Evolutionary conservation across 2,329 filamentous ascomycete species (phyloP).

Genomic region (Trichophyton equinum): DNA sequence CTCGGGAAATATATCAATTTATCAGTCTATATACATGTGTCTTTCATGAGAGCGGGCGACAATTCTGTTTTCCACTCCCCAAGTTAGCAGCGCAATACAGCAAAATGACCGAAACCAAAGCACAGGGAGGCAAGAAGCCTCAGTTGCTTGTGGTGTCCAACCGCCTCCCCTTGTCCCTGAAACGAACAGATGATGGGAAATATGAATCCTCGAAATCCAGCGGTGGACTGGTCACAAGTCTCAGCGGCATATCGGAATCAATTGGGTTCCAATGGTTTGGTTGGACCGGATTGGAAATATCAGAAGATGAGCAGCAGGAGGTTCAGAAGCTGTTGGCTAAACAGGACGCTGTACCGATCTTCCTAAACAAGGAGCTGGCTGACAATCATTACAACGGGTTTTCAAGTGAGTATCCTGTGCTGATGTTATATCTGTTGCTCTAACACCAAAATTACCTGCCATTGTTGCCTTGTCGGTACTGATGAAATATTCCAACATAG

Average conservation of each 20-base stretch:
- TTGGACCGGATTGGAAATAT: conserved; percentile 82
- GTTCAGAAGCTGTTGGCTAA: conserved; percentile 63
- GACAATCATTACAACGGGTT: conserved; percentile 95
- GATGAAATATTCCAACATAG: conserved; percentile 32
- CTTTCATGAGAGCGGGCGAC: background rate
- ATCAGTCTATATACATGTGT: too few relatives aligned
- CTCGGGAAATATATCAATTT: background rate
- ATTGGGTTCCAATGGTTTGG: conserved; percentile 93
- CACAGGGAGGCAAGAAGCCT: background rate
- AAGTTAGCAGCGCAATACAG: background rate
- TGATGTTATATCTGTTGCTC: background rate
- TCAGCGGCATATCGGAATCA: conserved; percentile 76
- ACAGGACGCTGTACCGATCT: conserved; percentile 73
- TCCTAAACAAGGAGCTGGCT: conserved; percentile 74
- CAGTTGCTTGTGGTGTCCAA: conserved; percentile 63
- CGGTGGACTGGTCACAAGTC: conserved; percentile 76
- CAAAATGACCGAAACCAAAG: background rate
- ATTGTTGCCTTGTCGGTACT: background rate
- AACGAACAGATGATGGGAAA: conserved; percentile 66
- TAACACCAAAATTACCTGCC: background rate
- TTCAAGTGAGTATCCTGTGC: conserved; percentile 51
- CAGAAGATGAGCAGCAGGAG: conserved; percentile 57
- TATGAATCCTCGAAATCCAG: conserved; percentile 85
- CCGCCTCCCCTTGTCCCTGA: conserved; percentile 83
- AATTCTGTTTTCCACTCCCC: too few relatives aligned